Conservation (phyloP, 2,329 filamentous ascomycete species). For the Talaromyces sp. region DNA sequence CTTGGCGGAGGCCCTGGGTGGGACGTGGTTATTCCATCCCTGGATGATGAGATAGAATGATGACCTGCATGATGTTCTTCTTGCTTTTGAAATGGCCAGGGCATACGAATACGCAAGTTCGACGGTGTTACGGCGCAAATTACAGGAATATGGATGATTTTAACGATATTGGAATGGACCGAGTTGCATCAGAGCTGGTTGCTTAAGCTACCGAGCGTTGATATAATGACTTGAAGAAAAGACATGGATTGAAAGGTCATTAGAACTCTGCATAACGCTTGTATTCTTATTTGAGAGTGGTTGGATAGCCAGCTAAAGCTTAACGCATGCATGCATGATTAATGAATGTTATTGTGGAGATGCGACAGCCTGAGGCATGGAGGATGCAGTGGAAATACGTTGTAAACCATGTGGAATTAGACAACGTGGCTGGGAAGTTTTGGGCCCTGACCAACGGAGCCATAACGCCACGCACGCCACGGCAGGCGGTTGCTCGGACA, state of each 20-base stretch:
- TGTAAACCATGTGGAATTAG: background rate
- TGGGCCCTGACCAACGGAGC: background rate
- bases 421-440: background rate
- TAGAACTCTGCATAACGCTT: background rate
- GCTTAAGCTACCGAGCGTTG: background rate
- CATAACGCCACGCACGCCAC: slow-evolving; percentile 3
- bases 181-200: background rate
- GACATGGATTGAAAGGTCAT: background rate
- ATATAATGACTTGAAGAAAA: background rate
- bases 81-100: background rate
- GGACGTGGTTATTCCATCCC: slow-evolving; percentile 32
- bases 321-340: background rate
- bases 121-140: background rate
- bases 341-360: background rate
- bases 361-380: background rate
- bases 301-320: background rate
- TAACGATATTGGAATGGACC: background rate
- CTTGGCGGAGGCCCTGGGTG: slow-evolving; percentile 26
- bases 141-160: background rate
- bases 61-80: background rate
- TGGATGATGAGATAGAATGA: slow-evolving; percentile 26
- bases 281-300: background rate
- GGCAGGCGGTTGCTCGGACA: slow-evolving; percentile 8
- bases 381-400: background rate
- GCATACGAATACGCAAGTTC: background rate